phyloP scores from a whole-genome alignment of 2,329 filamentous ascomycete genomes.

The Xylariaceae sp. region DNA sequence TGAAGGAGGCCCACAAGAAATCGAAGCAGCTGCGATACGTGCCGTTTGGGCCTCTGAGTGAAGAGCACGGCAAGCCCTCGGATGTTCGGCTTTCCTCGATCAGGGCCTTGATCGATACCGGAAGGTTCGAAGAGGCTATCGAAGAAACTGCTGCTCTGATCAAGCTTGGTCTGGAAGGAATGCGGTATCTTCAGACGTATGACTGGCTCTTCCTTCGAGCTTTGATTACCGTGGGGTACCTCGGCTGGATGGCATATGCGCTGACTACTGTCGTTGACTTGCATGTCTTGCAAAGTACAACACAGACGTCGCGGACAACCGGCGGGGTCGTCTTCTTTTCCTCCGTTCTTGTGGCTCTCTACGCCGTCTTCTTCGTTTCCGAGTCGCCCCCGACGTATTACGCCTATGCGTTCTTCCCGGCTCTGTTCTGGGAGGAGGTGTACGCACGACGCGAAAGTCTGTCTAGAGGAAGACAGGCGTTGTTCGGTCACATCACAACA shows the following conservation, averaged over 20 bases:
- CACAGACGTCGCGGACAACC: slow-evolving; percentile 57
- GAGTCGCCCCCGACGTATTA: slow-evolving; percentile 82
- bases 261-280: slow-evolving; percentile 82
- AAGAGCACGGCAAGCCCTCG: slow-evolving; percentile 52
- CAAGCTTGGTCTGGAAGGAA: slow-evolving; percentile 68
- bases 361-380: slow-evolving; percentile 73
- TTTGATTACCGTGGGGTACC: slow-evolving; percentile 81
- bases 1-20: slow-evolving; percentile 85
- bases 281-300: slow-evolving; percentile 71
- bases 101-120: slow-evolving; percentile 58
- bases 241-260: slow-evolving; percentile 94
- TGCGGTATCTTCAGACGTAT: slow-evolving; percentile 94
- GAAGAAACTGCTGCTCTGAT: slow-evolving; percentile 71
- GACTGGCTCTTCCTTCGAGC: slow-evolving; percentile 95
- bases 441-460: slow-evolving; percentile 71
- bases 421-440: slow-evolving; percentile 95
- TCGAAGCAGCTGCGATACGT: slow-evolving; percentile 69
- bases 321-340: slow-evolving; percentile 63
- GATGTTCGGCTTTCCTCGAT: slow-evolving; percentile 66
- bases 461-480: slow-evolving; percentile 55
- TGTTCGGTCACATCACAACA: slow-evolving; percentile 66
- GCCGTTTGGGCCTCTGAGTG: slow-evolving; percentile 66
- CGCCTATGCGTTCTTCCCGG: slow-evolving; percentile 83
- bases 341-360: slow-evolving; percentile 68
- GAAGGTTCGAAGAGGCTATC: slow-evolving; percentile 71